Base-by-base conservation (phyloP, 2,329 filamentous ascomycete species). In the Fusarium sp. region DNA sequence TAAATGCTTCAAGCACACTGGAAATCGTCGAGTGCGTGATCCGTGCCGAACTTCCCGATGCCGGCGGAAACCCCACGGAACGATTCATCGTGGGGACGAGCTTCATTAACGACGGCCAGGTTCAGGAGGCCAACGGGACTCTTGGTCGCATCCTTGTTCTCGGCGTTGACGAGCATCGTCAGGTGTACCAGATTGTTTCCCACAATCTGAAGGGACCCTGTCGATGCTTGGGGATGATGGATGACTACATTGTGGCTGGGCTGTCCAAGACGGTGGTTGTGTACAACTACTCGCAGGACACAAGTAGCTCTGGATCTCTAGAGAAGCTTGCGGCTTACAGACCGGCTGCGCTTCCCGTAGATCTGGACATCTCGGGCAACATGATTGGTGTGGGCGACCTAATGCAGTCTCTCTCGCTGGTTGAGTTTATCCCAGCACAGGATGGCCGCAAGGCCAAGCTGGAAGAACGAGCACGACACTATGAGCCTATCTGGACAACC, bases 81-180 rank as follows among this genome's bases (percentile, higher is more conserved):
- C 88, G 95, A 48, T 98, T 98, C 79, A 86, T 98, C n/a, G 90
- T 98, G 8, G 97, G 97, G 8, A 98, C 97, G 0, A 94, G 94
- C 65, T 95, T 93, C 77, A 81, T 96, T 50, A 86, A 87, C 9
- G 91, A 94, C 54, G 90, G 91, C 10, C 86, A 89, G 11, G 84
- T 84, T 4, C 83, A 87, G 20, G 85, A 83, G 23, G 79, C 82
- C 20, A 87, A 88, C 13, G 84, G 88, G 16, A 86, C 74, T 3
- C 79, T 90, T 41, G 97, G 97, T 1, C 91, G 96, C 14, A 94
- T 99, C 16, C 81, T 98, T 2, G 88, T 98, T 0, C 90, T 98
- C 35, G 95, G 97, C 60, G 91, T 98, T 34, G 93, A 94, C 60
- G 90, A 90, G 66, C 90, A 94, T 62, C 90, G 94, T 59, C 91